Conservation (phyloP, 1,139 yeast species). For the Eremothecium coryli region DNA sequence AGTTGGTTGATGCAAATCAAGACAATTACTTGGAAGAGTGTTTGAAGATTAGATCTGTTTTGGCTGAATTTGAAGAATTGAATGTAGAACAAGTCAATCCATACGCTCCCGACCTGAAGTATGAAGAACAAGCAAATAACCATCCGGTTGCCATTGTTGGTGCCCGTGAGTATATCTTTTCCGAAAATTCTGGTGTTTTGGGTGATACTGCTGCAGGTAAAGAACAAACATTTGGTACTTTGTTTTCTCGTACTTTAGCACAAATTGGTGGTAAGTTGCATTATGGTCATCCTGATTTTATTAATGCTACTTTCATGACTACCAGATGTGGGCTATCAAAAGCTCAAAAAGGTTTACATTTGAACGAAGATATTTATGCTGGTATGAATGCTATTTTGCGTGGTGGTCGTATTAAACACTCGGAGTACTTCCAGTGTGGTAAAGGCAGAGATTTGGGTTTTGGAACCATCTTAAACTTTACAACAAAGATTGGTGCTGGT, state of each 20-base stretch:
- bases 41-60: conserved; percentile 91
- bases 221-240: conserved; percentile 98
- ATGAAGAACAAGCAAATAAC: conserved; percentile 38
- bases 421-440: conserved; percentile 99
- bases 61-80: conserved; percentile 96
- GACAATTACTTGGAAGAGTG: conserved; percentile 98
- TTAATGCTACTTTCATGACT: conserved; percentile 87
- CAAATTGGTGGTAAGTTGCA: conserved; percentile 98
- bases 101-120: conserved; percentile 49
- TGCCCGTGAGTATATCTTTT: conserved; percentile 98
- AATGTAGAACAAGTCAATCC: conserved; percentile 79
- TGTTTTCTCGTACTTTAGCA: conserved; percentile 94
- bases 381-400: conserved; percentile 97
- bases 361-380: conserved; percentile 98
- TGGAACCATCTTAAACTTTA: conserved; percentile 95
- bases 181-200: conserved; percentile 95
- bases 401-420: conserved; percentile 98
- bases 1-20: conserved; percentile 96
- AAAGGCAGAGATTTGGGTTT: conserved; percentile 99
- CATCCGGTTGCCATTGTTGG: conserved; percentile 97
- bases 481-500: conserved; percentile 99
- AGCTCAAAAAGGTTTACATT: conserved; percentile 96
- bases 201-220: conserved; percentile 99
- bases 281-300: conserved; percentile 99
- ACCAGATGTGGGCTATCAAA: conserved; percentile 99